Base-by-base conservation (phyloP, 805 yeast genomes). In the Myxozyma geophila region DNA sequence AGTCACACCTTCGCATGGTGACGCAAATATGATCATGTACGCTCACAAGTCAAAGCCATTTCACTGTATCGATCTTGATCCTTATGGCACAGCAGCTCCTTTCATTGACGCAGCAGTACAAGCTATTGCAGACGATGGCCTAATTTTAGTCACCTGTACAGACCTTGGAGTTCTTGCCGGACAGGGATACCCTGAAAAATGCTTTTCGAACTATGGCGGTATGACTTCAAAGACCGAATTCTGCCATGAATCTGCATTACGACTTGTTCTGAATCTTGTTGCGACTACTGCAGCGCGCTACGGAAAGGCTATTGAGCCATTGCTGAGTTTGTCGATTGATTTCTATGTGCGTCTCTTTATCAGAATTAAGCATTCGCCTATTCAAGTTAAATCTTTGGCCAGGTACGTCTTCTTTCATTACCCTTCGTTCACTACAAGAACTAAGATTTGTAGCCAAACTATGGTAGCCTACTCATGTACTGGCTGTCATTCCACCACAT, bases 21-120 rank as follows among this genome's bases (percentile, higher is more conserved):
- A 95, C 77, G 99, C 99, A n/a, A 91, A 89, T 68, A 85, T 84
- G 47, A 85, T 83, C 72, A 90, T 95, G 96, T 80, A 87, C 58
- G 72, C 62, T 1, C 71, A 68, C 58, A 70, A 70, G 58, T 52
- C 67, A 76, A 43, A 47, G 54, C 54, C 76, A 72, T 92, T 88
- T 77, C 96, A 95, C 73, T 89, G 90, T 2, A 85, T 95, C 62
- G 99, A 95, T 76, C 81, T 95, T 57, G 99, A 95, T 76, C 99
- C 99, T 0, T 95, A 95, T 74, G 99, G 99, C 37, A 88, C 98
- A 0, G 99, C 97, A 0, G 85, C 97, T 0, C 99, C 99, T 7
- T 95, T 95, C 74, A 81, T 95, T 36, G 99, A 95, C 74, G 85
- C 95, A 39, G 98, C 98, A 0, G 80, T 95, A 39, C 96, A 91